Evolutionary conservation across 768 basidiomycete species (phyloP).

Genomic region (Gyrodon lividus): DNA sequence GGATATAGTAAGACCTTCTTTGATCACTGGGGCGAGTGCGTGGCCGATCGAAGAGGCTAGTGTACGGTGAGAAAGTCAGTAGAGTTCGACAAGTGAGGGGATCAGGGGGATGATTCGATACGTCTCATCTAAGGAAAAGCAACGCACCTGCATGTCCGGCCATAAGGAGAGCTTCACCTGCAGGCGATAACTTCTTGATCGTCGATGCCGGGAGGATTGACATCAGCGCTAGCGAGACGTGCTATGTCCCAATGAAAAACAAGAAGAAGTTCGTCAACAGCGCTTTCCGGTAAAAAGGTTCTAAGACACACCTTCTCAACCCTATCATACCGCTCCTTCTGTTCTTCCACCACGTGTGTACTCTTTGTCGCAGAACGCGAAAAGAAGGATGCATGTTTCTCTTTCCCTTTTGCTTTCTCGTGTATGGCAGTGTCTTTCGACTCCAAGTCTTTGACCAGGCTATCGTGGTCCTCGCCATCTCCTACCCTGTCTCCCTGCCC

Average conservation of each 20-base stretch:
- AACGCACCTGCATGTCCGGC: slow-evolving; percentile 21
- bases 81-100: not conserved
- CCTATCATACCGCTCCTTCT: slow-evolving; percentile 25
- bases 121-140: not conserved
- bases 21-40: slow-evolving; percentile 33
- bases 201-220: slow-evolving; percentile 22
- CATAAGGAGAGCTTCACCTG: slow-evolving; percentile 21
- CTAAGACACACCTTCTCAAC: slow-evolving; percentile 24
- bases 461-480: not conserved
- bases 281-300: too few species aligned
- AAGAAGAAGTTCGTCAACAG: not conserved
- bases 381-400: slow-evolving; percentile 29
- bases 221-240: slow-evolving; percentile 27
- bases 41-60: slow-evolving; percentile 34
- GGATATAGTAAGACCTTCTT: slow-evolving; percentile 37
- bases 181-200: slow-evolving; percentile 22
- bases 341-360: not conserved
- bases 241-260: slow-evolving; percentile 9
- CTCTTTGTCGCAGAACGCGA: slow-evolving; percentile 25
- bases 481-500: not conserved
- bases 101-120: not conserved
- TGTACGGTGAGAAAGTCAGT: not conserved
- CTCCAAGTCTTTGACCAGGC: not conserved
- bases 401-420: slow-evolving; percentile 20
- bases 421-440: not conserved